A percentile compares a stretch with the other conserved stretches of the same genome.
Evolutionary conservation across 768 basidiomycete genomes (phyloP).

Genomic region (Heimioporus sp.): DNA sequence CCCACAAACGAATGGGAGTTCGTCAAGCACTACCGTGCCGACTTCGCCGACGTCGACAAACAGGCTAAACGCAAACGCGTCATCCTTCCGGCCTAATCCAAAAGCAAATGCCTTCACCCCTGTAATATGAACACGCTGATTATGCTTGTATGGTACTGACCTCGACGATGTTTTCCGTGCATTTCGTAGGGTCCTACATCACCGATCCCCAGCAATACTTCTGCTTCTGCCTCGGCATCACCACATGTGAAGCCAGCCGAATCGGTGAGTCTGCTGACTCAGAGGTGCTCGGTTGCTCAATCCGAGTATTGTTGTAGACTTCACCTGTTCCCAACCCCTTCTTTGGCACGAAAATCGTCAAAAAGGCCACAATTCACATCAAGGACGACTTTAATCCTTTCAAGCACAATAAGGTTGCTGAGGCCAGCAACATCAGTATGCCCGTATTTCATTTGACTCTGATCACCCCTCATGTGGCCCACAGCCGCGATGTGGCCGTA

Average conservation of each 20-base stretch:
- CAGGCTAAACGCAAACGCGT: slow-evolving; percentile 84
- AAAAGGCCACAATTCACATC: slow-evolving; percentile 78
- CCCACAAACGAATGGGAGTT: slow-evolving; percentile 29
- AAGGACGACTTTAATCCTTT: slow-evolving; percentile 99
- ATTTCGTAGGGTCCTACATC: slow-evolving; percentile 43
- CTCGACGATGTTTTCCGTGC: slow-evolving; percentile 3
- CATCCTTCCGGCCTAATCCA: slow-evolving; percentile 87
- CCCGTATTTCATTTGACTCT: slow-evolving; percentile 10
- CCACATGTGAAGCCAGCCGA: slow-evolving; percentile 63
- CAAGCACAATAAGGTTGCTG: slow-evolving; percentile 79
- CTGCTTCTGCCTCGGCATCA: slow-evolving; percentile 50
- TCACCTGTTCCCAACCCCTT: slow-evolving; percentile 74
- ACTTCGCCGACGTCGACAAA: slow-evolving; percentile 56
- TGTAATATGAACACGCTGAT: slow-evolving; percentile 35
- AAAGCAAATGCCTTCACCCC: slow-evolving; percentile 77
- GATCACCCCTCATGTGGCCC: slow-evolving; percentile 3
- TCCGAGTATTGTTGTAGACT: slow-evolving; percentile 24
- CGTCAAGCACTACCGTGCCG: slow-evolving; percentile 36
- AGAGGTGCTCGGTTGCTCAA: slow-evolving; percentile 5
- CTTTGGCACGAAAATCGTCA: slow-evolving; percentile 78
- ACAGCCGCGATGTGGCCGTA: slow-evolving; percentile 83
- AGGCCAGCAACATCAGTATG: slow-evolving; percentile 73
- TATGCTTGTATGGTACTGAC: slow-evolving; percentile 15
- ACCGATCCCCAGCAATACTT: slow-evolving; percentile 41
- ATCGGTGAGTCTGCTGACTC: slow-evolving; percentile 35